Evolutionary conservation across 108 stramenopile genomes (phyloP).

Genomic region (Fragilariopsis cylindrus): DNA sequence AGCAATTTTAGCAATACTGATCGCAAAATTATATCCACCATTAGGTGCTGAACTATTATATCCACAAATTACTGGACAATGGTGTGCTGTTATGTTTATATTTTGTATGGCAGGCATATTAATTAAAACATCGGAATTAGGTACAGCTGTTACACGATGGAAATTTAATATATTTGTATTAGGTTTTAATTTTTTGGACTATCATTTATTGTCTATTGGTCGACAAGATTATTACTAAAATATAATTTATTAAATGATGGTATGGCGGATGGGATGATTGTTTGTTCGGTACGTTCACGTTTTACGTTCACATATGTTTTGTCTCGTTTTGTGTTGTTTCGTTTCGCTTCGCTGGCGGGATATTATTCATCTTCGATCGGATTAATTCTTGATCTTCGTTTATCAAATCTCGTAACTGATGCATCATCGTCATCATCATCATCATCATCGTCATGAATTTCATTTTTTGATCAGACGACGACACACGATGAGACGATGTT

Average conservation of each 20-base stretch:
- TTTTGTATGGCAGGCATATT: conserved; percentile 64
- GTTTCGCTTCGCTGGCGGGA: too few relatives aligned
- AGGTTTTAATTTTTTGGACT: conserved; percentile 60
- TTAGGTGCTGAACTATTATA: conserved; percentile 62
- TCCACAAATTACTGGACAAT: conserved; percentile 68
- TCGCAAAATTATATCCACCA: conserved; percentile 67
- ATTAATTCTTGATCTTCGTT: too few relatives aligned
- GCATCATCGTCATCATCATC: too few relatives aligned
- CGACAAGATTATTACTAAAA: conserved; percentile 40
- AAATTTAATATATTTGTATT: conserved; percentile 71
- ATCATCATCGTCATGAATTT: too few relatives aligned
- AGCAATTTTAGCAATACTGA: conserved; percentile 42
- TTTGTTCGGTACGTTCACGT: conserved; percentile 56
- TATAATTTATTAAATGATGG: conserved; percentile 30
- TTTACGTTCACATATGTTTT: too few relatives aligned
- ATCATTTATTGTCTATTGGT: conserved; percentile 44
- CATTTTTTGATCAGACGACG: too few relatives aligned
- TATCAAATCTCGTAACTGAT: too few relatives aligned
- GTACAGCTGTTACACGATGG: conserved; percentile 52
- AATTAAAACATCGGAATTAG: conserved; percentile 66
- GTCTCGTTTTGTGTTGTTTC: too few relatives aligned
- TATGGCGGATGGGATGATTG: conserved; percentile 70
- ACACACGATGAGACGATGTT: too few relatives aligned
- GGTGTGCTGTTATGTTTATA: conserved; percentile 68
- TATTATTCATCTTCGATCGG: too few relatives aligned